Evolutionary conservation across 176 grass and related monocot species (phyloP).

Genomic region (Aechmea fasciata): DNA sequence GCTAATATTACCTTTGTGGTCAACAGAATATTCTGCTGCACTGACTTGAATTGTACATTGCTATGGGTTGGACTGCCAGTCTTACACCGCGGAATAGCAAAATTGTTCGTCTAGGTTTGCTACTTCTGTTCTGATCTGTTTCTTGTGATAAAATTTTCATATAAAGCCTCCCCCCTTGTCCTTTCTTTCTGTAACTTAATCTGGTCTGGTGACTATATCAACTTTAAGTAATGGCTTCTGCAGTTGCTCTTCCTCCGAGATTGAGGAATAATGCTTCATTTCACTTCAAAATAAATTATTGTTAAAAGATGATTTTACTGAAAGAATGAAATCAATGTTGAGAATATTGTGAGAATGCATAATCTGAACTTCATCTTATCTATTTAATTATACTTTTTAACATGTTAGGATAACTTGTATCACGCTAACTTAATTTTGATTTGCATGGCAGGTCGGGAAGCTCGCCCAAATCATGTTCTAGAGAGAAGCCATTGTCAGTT

Average conservation of each 20-base stretch:
- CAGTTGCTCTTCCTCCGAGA: too few species aligned
- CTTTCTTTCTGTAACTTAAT: background rate
- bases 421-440: background rate
- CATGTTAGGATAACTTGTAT: too few species aligned
- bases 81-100: background rate
- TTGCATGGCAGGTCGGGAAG: background rate
- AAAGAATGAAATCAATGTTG: too few species aligned
- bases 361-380: too few species aligned
- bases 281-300: too few species aligned
- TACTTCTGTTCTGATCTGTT: background rate
- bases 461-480: background rate
- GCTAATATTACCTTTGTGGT: background rate
- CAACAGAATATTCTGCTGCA: conserved; percentile 9
- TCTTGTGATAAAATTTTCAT: background rate
- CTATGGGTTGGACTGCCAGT: conserved; percentile 5
- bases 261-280: too few species aligned
- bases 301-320: too few species aligned
- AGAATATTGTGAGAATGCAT: too few species aligned
- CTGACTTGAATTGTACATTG: conserved; percentile 24
- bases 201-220: background rate
- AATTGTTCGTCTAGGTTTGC: background rate
- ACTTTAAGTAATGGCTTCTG: background rate
- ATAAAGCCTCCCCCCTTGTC: background rate
- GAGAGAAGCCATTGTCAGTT: background rate
- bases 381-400: too few species aligned